These are phyloP conservation scores for Mortierella hygrophila DNA, from an alignment of 192 early-diverging fungal species.

Conservation along the genomic window DNA sequence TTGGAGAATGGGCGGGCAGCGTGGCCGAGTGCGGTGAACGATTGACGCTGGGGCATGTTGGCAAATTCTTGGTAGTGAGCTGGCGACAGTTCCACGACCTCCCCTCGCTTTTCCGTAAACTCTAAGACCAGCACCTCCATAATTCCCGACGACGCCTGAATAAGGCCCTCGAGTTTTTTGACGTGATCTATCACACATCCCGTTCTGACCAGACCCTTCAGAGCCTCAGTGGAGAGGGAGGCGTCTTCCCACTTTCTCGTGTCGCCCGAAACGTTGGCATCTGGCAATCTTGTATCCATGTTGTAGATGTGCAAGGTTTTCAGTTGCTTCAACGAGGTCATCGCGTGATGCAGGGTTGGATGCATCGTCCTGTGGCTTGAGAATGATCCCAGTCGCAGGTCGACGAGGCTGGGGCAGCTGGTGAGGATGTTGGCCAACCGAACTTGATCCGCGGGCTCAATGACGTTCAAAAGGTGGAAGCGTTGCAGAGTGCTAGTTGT, in stretches of 20 bases:
- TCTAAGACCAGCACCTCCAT: not conserved
- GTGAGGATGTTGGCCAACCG: not conserved
- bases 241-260: not conserved
- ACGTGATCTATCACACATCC: not conserved
- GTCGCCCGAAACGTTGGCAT: not conserved
- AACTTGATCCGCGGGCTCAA: not conserved
- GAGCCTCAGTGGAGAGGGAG: not conserved
- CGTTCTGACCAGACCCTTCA: not conserved
- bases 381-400: not conserved
- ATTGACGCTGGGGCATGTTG: not conserved
- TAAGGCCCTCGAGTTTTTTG: not conserved
- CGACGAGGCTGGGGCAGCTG: not conserved
- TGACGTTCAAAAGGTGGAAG: slow-evolving; percentile 1
- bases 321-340: not conserved
- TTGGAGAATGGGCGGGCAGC: not conserved
- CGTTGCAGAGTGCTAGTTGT: not conserved
- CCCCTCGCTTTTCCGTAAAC: not conserved
- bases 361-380: not conserved
- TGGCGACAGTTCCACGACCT: not conserved
- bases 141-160: not conserved
- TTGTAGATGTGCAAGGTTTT: not conserved
- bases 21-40: not conserved
- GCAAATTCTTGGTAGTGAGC: not conserved
- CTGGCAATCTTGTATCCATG: not conserved
- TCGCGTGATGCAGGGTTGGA: not conserved